Evolutionary conservation across 108 stramenopile species (phyloP), one percentile per base, ranked within the genome.

Genomic region (Pseudonitzschia multiseries): DNA sequence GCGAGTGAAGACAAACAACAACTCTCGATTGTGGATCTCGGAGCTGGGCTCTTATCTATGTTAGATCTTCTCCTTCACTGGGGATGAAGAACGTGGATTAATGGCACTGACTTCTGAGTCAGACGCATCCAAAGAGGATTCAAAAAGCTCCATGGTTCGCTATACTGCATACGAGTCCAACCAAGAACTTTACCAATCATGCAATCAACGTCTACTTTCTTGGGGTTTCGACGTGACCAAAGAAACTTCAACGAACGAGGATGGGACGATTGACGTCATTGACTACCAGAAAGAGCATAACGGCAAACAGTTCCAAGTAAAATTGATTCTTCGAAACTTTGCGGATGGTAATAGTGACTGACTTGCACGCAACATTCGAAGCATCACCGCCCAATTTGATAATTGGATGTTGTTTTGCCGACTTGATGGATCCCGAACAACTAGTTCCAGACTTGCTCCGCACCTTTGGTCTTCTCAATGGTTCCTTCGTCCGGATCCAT

Each of bases 351-450:
- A 62, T 20, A 41, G 29, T 10, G 61, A 40, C 26, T 13, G 0
- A 40, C 10, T 62, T 62, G 61, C 29, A 17, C 57, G 22, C 15
- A 59, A 59, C 27, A 62, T 27, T 68, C n/a, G 65, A 36, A 51
- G 64, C 59, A 40, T 21, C 33, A 42, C 29, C 70, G 0, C 86
- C 91, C 31, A 75, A 93, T 76, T 76, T 92, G 6, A 83, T 96
- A 57, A 84, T 93, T 22, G 92, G 95, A 28, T 93, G 92, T 71
- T 93, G 91, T 65, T 92, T 96, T 78, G 95, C 95, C 24, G 95
- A 96, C 78, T 79, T 96, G 56, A 84, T 92, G 65, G 83, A 93
- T 78, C 92, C 95, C 6, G 52, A 82, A 54, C 62, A 78, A 17
- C 66, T 96, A 24, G 80, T 75, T 14, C 60, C 72, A 73, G 80